phyloP scores from a whole-genome alignment of 2,329 filamentous ascomycete species.

The Beauveria scarabaeidicola region DNA sequence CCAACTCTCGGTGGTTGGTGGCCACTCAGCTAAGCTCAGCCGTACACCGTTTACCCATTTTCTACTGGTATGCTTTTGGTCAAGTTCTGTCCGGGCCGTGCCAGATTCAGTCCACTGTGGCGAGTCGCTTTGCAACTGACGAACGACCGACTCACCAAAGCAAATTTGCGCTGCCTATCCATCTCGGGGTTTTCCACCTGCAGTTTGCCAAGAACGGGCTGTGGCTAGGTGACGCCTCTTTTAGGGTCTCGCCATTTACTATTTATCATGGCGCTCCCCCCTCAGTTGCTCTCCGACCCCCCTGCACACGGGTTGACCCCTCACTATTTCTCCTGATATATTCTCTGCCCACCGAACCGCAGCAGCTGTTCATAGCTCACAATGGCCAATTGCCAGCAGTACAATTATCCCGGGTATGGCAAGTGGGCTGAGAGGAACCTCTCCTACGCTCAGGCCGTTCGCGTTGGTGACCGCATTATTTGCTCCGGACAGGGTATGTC shows the following conservation, averaged over 20 bases:
- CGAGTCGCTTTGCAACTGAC: background rate
- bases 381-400: background rate
- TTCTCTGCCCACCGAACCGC: background rate
- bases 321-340: background rate
- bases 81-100: background rate
- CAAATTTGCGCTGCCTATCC: background rate
- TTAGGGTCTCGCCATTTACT: background rate
- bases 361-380: background rate
- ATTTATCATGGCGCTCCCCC: background rate
- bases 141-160: background rate
- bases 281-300: background rate
- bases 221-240: background rate
- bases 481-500: conserved; percentile 36
- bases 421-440: conserved; percentile 22
- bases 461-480: conserved; percentile 39
- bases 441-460: conserved; percentile 39
- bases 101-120: background rate
- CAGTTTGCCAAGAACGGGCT: background rate
- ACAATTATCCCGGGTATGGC: conserved; percentile 24
- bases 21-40: background rate
- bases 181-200: background rate
- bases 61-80: background rate
- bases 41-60: background rate
- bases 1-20: background rate
- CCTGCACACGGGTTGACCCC: background rate